Conservation (phyloP, 208 protist genomes). For the Leishmania guyanensis region DNA sequence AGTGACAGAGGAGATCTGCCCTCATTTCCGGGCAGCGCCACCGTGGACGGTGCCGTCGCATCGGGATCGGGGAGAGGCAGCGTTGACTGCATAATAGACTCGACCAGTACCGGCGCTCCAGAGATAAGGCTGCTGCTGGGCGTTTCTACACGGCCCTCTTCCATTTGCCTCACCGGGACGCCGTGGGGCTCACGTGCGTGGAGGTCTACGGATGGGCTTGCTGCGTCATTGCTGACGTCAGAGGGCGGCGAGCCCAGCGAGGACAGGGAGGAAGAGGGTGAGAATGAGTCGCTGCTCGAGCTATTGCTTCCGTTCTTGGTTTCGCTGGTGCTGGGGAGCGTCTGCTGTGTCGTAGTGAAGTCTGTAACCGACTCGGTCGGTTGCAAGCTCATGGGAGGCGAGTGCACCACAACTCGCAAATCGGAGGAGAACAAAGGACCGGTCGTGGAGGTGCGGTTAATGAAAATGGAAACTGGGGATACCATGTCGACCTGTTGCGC, state of each 20-base stretch:
- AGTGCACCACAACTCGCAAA: slow-evolving; percentile 33
- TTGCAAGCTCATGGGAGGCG: slow-evolving; percentile 17
- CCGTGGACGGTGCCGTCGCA: neutral
- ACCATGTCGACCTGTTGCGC: slow-evolving; percentile 17
- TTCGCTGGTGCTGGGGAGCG: slow-evolving; percentile 8
- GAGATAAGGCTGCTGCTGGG: neutral
- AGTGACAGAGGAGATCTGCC: neutral
- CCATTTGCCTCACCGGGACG: neutral
- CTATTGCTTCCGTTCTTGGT: neutral
- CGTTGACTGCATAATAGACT: neutral
- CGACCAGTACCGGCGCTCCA: neutral
- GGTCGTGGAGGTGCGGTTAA: slow-evolving; percentile 17
- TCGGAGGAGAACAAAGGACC: slow-evolving; percentile 5
- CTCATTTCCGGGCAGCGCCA: neutral
- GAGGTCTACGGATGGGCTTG: too few relatives aligned
- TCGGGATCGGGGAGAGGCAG: neutral
- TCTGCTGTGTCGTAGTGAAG: slow-evolving; percentile 9
- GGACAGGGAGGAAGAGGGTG: neutral
- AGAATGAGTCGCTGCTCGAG: neutral
- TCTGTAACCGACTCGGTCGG: slow-evolving; percentile 9
- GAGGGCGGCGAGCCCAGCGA: neutral
- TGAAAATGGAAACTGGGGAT: slow-evolving; percentile 36
- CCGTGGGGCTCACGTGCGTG: neutral
- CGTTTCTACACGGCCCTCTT: neutral
- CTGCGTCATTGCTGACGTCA: neutral